A percentile compares a stretch with the other conserved stretches of the same genome.
These are phyloP conservation scores for Lentinula guzmanii DNA, from an alignment of 768 basidiomycete species.

Conservation along the genomic window DNA sequence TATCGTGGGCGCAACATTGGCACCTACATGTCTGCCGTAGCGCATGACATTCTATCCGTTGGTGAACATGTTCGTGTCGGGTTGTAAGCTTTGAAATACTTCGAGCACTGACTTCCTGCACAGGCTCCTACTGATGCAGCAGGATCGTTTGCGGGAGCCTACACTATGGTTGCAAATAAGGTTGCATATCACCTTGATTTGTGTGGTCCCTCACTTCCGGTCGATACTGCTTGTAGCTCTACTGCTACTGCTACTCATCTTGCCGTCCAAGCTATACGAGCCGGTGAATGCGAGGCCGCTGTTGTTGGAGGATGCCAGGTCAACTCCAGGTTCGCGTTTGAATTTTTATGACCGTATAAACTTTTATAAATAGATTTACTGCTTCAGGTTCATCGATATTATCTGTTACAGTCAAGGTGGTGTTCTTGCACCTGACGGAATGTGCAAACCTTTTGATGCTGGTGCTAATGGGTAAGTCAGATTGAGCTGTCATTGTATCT, in stretches of 20 bases:
- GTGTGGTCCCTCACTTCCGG: slow-evolving; percentile 40
- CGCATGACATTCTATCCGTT: slow-evolving; percentile 13
- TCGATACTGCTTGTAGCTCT: slow-evolving; percentile 48
- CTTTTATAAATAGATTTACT: slow-evolving; percentile 20
- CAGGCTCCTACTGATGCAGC: slow-evolving; percentile 27
- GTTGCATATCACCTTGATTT: slow-evolving; percentile 36
- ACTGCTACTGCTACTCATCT: slow-evolving; percentile 41
- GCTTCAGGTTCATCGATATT: slow-evolving; percentile 24
- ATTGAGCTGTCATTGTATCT: slow-evolving; percentile 30
- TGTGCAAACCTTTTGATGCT: slow-evolving; percentile 39
- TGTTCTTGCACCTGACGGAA: slow-evolving; percentile 33
- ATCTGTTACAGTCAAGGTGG: slow-evolving; percentile 34
- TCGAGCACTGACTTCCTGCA: not conserved
- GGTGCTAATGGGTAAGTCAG: slow-evolving; percentile 33
- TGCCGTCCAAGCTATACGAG: slow-evolving; percentile 34
- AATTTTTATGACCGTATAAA: not conserved
- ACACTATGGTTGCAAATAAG: slow-evolving; percentile 32
- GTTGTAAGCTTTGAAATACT: not conserved
- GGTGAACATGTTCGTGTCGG: slow-evolving; percentile 10
- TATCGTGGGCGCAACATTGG: slow-evolving; percentile 32
- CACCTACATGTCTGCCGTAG: slow-evolving; percentile 24
- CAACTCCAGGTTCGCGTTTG: slow-evolving; percentile 28
- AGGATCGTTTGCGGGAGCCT: slow-evolving; percentile 27
- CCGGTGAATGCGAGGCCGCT: slow-evolving; percentile 42
- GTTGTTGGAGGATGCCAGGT: slow-evolving; percentile 39